A percentile compares a stretch with the other conserved stretches of the same genome.
Evolutionary conservation across 1,284 basidiomycete species (phyloP).

Genomic region (Coniferiporia weirii): DNA sequence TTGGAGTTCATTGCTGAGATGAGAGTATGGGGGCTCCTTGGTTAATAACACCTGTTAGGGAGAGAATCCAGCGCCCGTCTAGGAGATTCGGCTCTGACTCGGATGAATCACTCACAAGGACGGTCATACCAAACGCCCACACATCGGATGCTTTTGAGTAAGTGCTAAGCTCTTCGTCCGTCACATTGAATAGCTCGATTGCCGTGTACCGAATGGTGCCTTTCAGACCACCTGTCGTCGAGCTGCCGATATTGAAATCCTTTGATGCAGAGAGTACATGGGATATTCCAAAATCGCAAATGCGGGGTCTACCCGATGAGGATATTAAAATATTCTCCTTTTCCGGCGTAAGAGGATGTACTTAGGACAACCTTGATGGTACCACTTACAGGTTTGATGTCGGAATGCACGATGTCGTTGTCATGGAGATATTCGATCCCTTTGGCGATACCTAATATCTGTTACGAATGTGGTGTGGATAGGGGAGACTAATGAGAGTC

Average conservation of each 20-base stretch:
- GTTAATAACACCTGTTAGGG: conserved; percentile 2
- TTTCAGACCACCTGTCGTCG: neutral
- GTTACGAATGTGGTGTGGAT: neutral
- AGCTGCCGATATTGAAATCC: neutral
- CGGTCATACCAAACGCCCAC: conserved; percentile 14
- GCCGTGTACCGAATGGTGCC: neutral
- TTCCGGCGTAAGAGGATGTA: too few relatives aligned
- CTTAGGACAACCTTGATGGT: too few relatives aligned
- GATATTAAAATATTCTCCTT: conserved; percentile 11
- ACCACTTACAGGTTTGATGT: conserved; percentile 5
- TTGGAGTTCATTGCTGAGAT: conserved; percentile 1
- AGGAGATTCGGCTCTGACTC: neutral
- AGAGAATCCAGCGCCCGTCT: neutral
- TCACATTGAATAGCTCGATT: neutral
- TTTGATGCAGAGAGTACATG: neutral
- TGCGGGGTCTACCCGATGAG: neutral
- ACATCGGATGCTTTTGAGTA: conserved; percentile 1
- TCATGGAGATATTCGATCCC: conserved; percentile 2
- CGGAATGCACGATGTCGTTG: conserved; percentile 3
- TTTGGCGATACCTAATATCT: conserved; percentile 2
- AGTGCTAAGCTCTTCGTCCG: too few relatives aligned
- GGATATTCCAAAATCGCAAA: conserved; percentile 9
- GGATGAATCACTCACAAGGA: neutral
- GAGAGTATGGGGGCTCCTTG: neutral
- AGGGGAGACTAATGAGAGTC: too few relatives aligned